phyloP scores from a whole-genome alignment of 331 rosid genomes.

The Dryas integrifolia region DNA sequence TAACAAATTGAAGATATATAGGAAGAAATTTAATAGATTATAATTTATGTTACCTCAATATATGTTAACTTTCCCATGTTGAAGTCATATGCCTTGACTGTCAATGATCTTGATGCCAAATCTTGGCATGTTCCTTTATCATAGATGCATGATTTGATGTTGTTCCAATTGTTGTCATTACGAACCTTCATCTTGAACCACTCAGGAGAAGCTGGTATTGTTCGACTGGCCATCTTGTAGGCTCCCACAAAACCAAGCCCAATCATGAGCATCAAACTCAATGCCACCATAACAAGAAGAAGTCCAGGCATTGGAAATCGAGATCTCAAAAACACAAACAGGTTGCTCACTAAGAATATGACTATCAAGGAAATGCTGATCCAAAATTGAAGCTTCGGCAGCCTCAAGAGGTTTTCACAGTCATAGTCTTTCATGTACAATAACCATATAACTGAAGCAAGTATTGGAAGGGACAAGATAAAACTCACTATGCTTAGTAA shows the following conservation, averaged over 20 bases:
- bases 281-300: slow-evolving; percentile 19
- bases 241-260: slow-evolving; percentile 33
- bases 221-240: slow-evolving; percentile 18
- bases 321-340: slow-evolving; percentile 13
- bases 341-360: slow-evolving; percentile 24
- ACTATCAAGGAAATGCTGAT: slow-evolving; percentile 14
- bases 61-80: slow-evolving; percentile 11
- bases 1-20: too few species aligned
- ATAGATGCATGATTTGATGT: slow-evolving; percentile 28
- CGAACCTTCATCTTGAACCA: slow-evolving; percentile 29
- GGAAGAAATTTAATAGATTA: not conserved
- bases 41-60: slow-evolving; percentile 23
- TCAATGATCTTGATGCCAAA: slow-evolving; percentile 16
- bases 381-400: slow-evolving; percentile 17
- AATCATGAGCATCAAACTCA: slow-evolving; percentile 21
- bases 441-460: slow-evolving; percentile 31
- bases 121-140: slow-evolving; percentile 25
- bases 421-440: slow-evolving; percentile 20
- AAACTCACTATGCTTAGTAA: slow-evolving; percentile 1
- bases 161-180: slow-evolving; percentile 10
- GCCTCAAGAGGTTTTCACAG: slow-evolving; percentile 23
- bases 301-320: slow-evolving; percentile 28
- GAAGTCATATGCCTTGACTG: slow-evolving; percentile 26
- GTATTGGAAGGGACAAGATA: slow-evolving; percentile 21
- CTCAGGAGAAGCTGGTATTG: slow-evolving; percentile 30